Percentiles rank a stretch among this genome's conserved stretches.
Conservation (phyloP, 805 yeast species). For the Ogataea ganodermae region DNA sequence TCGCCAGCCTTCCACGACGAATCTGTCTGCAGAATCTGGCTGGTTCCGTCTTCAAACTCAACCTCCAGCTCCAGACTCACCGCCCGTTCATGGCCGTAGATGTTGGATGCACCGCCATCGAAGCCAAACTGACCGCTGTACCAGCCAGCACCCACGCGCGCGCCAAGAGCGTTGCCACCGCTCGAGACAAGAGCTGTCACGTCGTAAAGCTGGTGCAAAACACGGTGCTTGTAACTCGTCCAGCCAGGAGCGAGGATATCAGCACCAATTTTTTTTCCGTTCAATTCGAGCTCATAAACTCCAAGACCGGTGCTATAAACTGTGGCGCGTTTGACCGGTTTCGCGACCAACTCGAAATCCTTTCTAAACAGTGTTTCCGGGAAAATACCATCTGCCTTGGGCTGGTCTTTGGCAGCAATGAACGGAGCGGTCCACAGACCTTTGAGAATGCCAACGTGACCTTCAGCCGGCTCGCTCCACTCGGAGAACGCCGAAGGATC, state of each 20-base stretch:
- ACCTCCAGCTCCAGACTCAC: conserved; percentile 23
- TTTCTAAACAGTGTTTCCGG: conserved; percentile 17
- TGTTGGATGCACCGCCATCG: conserved; percentile 26
- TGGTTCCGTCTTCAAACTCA: conserved; percentile 20
- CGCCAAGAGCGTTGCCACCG: conserved; percentile 22
- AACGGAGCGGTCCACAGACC: conserved; percentile 14
- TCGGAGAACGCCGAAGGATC: conserved; percentile 7
- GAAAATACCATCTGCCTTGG: conserved; percentile 4
- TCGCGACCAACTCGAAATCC: conserved; percentile 2
- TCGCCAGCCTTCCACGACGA: conserved; percentile 19
- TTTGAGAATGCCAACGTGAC: conserved; percentile 10
- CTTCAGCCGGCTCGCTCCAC: conserved; percentile 9
- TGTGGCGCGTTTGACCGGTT: conserved; percentile 8
- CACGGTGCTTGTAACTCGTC: conserved; percentile 28
- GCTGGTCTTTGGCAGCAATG: conserved; percentile 11
- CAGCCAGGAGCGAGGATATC: conserved; percentile 31
- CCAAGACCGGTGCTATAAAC: conserved; percentile 29
- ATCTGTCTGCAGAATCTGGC: conserved; percentile 20
- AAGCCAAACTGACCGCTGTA: conserved; percentile 29
- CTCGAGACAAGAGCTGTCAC: conserved; percentile 15
- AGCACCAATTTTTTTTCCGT: conserved; percentile 23
- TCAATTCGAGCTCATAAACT: conserved; percentile 27
- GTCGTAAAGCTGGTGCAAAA: conserved; percentile 27
- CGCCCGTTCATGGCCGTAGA: conserved; percentile 25
- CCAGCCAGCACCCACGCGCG: conserved; percentile 32